Base-by-base conservation (phyloP, 495 filamentous ascomycete species). In the Penicillium longicatenatum region DNA sequence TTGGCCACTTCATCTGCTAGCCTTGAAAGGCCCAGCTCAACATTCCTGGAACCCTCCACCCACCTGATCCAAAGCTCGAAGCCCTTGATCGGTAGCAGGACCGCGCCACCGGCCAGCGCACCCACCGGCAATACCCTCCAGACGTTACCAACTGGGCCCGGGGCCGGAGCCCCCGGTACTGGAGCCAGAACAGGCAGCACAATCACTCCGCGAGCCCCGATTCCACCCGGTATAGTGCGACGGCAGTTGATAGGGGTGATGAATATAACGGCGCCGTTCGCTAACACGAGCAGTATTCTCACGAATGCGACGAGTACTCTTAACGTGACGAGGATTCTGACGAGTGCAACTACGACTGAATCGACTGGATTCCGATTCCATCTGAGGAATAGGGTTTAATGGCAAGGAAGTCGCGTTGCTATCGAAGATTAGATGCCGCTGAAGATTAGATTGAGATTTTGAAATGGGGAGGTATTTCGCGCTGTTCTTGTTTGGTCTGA, bases 201-300 rank as follows among this genome's bases (percentile, higher is more conserved):
- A 16, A 26, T 50, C 16, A 61, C 50, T 7, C 37, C 54, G 26
- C 54, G 55, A 46, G 58, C 54, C 30, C 37, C 33, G 26, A 29
- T 54, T 22, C 39, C 26, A 21, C 60, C 60, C 20, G 60, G 58
- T 63, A 52, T 66, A 26, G 41, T 63, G 54, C 54, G 53, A 21
- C 54, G 60, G 17, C 26, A 37, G 6, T 3, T 60, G 35, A 10
- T 59, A 45, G 43, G 50, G 37, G 21, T 42, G 21, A 52, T 42
- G 50, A 65, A 66, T 54, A 49, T 53, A 22, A 56, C 60, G 14
- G 50, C 53, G n/a, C 49, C 44, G 6, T 66, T 66, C 44, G 58
- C 60, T 41, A 66, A 66, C 52, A 47, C 57, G 54, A 66, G 46
- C 50, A 53, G 35, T 50, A 31, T 31, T 55, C 33, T 45, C 54